Evolutionary conservation across 2,329 filamentous ascomycete species (phyloP).

Genomic region (Zymoseptoria crescenta): DNA sequence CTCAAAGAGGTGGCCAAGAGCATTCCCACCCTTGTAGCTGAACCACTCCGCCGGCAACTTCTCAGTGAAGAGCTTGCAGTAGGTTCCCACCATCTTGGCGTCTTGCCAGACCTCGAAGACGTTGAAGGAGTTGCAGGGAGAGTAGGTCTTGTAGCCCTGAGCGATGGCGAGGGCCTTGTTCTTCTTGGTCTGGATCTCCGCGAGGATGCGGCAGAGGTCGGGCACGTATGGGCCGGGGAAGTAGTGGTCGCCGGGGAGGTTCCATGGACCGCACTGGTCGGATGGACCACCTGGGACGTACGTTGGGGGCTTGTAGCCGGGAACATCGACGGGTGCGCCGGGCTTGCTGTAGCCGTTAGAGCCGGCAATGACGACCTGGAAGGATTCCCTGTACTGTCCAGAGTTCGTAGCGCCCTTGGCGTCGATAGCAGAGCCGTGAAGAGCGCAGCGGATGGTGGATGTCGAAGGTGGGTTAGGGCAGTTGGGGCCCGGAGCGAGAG

Average conservation of each 20-base stretch:
- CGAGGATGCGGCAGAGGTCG: conserved; percentile 20
- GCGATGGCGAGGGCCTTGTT: conserved; percentile 9
- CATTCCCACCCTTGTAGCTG: conserved; percentile 3
- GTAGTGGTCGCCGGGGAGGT: conserved; percentile 22
- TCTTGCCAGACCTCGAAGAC: conserved; percentile 25
- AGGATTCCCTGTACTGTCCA: conserved; percentile 22
- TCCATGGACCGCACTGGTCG: conserved; percentile 12
- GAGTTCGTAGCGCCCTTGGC: conserved; percentile 23
- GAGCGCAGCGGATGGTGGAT: conserved; percentile 35
- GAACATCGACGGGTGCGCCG: conserved; percentile 8
- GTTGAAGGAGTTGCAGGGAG: conserved; percentile 26
- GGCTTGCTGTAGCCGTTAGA: conserved; percentile 19
- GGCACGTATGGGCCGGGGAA: conserved; percentile 29
- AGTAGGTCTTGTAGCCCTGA: conserved; percentile 13
- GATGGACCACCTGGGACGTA: conserved; percentile 7
- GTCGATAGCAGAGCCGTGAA: conserved; percentile 31
- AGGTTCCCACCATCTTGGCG: conserved; percentile 21
- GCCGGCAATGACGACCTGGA: conserved; percentile 25
- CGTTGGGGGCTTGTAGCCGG: conserved; percentile 7
- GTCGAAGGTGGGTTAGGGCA: conserved; percentile 33
- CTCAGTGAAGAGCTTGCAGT: conserved; percentile 22
- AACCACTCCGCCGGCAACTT: neutral
- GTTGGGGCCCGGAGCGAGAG: conserved; percentile 23
- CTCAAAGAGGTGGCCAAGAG: conserved; percentile 2
- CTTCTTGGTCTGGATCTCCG: conserved; percentile 11